Percentiles rank a stretch among this genome's conserved stretches.
These are phyloP conservation scores for Phyllosticta citriasiana DNA, from an alignment of 2,329 filamentous ascomycete species.

Conservation along the genomic window DNA sequence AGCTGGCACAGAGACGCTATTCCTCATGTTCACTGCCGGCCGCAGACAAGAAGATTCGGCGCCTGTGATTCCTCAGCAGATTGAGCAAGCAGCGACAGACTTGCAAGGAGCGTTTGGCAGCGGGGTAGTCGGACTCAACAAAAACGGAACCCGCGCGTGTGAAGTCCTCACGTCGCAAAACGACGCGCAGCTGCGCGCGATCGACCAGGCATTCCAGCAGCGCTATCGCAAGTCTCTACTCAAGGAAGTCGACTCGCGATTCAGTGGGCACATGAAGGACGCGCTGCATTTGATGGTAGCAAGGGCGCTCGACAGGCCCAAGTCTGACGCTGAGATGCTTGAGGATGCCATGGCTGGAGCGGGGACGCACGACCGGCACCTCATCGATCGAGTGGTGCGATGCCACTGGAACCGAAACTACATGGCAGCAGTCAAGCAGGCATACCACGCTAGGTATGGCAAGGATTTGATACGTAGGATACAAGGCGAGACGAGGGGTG, in stretches of 20 bases:
- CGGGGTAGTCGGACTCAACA: slow-evolving; percentile 44
- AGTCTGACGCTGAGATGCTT: slow-evolving; percentile 72
- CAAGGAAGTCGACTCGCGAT: slow-evolving; percentile 67
- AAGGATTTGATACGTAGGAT: slow-evolving; percentile 60
- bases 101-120: slow-evolving; percentile 60
- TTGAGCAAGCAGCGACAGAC: slow-evolving; percentile 66
- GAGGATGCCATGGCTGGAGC: slow-evolving; percentile 79
- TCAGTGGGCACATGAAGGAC: slow-evolving; percentile 85
- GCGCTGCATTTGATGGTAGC: slow-evolving; percentile 73
- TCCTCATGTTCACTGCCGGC: slow-evolving; percentile 68
- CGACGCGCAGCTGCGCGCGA: slow-evolving; percentile 74
- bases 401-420: slow-evolving; percentile 73
- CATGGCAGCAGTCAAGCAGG: slow-evolving; percentile 66
- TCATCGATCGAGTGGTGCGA: slow-evolving; percentile 68
- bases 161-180: slow-evolving; percentile 66
- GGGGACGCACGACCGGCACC: slow-evolving; percentile 75
- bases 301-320: slow-evolving; percentile 67
- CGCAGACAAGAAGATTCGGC: slow-evolving; percentile 67
- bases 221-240: slow-evolving; percentile 62
- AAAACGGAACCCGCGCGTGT: slow-evolving; percentile 69
- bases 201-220: slow-evolving; percentile 65
- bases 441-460: slow-evolving; percentile 63
- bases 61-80: slow-evolving; percentile 60
- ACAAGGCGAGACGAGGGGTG: slow-evolving; percentile 72
- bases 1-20: slow-evolving; percentile 76